These are phyloP conservation scores for Erigeron philadelphicus DNA, from an alignment of 140 eudicot genomes.

Conservation along the genomic window DNA sequence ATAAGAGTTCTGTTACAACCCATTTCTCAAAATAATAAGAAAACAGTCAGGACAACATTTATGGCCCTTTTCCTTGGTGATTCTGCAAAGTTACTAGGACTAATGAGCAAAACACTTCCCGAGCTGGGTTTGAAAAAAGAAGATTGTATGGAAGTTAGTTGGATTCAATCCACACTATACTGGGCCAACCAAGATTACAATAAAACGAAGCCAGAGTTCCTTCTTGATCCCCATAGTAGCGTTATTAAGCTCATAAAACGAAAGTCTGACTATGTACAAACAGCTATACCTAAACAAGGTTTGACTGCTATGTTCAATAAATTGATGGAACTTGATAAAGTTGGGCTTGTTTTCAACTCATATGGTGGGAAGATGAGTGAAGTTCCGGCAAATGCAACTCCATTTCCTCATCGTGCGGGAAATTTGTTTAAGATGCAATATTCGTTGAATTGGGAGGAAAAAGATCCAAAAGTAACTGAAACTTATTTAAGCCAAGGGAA, in stretches of 20 bases:
- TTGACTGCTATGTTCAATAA: slow-evolving; percentile 21
- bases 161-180: slow-evolving; percentile 26
- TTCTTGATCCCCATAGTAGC: slow-evolving; percentile 22
- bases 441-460: slow-evolving; percentile 31
- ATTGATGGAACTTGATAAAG: slow-evolving; percentile 25
- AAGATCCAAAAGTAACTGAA: slow-evolving; percentile 11
- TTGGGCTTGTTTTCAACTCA: slow-evolving; percentile 26
- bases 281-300: slow-evolving; percentile 25
- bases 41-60: slow-evolving; percentile 27
- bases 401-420: slow-evolving; percentile 36
- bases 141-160: slow-evolving; percentile 31
- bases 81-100: background rate
- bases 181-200: slow-evolving; percentile 24
- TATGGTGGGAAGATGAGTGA: slow-evolving; percentile 39
- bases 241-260: slow-evolving; percentile 21
- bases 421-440: slow-evolving; percentile 35
- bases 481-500: slow-evolving; percentile 18
- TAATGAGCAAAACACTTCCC: slow-evolving; percentile 26
- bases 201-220: slow-evolving; percentile 16
- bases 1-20: slow-evolving; percentile 29
- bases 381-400: slow-evolving; percentile 24
- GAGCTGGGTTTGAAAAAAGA: slow-evolving; percentile 25
- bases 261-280: slow-evolving; percentile 33
- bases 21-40: slow-evolving; percentile 14
- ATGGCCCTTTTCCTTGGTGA: slow-evolving; percentile 30